phyloP scores from a whole-genome alignment of 331 rosid species.

The Pyrus hybrid region DNA sequence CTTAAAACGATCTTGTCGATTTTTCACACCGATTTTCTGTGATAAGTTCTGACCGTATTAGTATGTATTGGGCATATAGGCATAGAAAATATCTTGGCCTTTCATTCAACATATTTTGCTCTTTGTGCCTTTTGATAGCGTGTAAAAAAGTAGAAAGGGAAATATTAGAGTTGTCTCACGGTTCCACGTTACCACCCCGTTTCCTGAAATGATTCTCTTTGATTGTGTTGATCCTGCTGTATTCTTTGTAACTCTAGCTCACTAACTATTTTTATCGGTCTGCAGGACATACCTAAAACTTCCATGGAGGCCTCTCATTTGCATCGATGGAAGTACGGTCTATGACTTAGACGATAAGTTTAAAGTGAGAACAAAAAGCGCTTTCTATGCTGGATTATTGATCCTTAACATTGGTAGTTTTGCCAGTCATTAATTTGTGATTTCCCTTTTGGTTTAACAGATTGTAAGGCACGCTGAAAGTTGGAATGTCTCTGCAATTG shows the following conservation, averaged over 20 bases:
- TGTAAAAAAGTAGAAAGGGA: background rate
- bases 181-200: background rate
- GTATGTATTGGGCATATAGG: too few species aligned
- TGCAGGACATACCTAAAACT: slow-evolving; percentile 82
- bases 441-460: slow-evolving; percentile 33
- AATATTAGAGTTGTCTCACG: background rate
- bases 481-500: slow-evolving; percentile 76
- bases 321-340: slow-evolving; percentile 61
- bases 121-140: too few species aligned
- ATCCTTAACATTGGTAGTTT: slow-evolving; percentile 1
- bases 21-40: background rate
- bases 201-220: background rate
- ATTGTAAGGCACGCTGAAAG: slow-evolving; percentile 77
- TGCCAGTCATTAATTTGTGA: background rate
- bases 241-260: background rate
- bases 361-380: slow-evolving; percentile 33
- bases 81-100: too few species aligned
- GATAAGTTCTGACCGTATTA: background rate
- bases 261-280: background rate
- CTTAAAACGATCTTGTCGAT: slow-evolving; percentile 10
- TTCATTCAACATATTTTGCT: too few species aligned
- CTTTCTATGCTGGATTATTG: background rate
- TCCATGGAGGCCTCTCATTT: slow-evolving; percentile 90
- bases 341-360: slow-evolving; percentile 55
- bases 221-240: background rate